Evolutionary conservation across 2,329 filamentous ascomycete species (phyloP), one percentile per base, ranked within the genome.

Genomic region (Chaetomiaceae sp.): DNA sequence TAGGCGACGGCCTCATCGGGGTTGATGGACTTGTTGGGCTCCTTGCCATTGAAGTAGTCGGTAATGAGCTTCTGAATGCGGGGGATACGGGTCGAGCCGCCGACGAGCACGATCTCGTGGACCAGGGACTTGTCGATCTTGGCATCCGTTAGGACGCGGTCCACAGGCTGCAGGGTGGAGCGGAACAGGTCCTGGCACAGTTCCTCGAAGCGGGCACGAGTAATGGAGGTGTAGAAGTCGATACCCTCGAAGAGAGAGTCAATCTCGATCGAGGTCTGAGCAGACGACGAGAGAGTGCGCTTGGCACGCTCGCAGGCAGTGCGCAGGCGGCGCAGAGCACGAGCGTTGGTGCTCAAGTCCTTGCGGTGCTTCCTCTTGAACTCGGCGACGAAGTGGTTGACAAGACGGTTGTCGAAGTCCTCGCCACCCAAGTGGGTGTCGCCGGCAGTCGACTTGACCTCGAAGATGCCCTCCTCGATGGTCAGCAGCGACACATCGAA

Each of bases 1-100:
- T 96, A 96, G 62, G 93, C 93, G 65, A 98, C 93, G 61, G 93
- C 93, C 80, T 98, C 93, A 68, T 98, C 93, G 63, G 93, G 93
- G 83, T 98, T 98, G 78, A 97, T 97, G 79, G 87, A 93, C 81
- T 96, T 97, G 83, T 97, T 91, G 59, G 96, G 88, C 86, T 98
- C 96, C 88, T 98, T 98, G 74, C 90, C 90, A 69, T 94, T 86
- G 77, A 98, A 98, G 82, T 90, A 96, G 74, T 98, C 93, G 75
- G 84, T 90, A 59, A 98, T 84, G 58, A 98, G 86, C 83, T 97
- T 97, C 84, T 98, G 93, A 71, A 98, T 95, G 70, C 84, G 83
- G 66, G 93, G 93, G 62, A 98, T 98, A 88, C 93, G 93, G 65
- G 93, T 98, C 55, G 90, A 96, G 62, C 93, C 93, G 83, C 93